Evolutionary conservation across 2,329 filamentous ascomycete genomes (phyloP).

Genomic region (Pseudocercospora musae): DNA sequence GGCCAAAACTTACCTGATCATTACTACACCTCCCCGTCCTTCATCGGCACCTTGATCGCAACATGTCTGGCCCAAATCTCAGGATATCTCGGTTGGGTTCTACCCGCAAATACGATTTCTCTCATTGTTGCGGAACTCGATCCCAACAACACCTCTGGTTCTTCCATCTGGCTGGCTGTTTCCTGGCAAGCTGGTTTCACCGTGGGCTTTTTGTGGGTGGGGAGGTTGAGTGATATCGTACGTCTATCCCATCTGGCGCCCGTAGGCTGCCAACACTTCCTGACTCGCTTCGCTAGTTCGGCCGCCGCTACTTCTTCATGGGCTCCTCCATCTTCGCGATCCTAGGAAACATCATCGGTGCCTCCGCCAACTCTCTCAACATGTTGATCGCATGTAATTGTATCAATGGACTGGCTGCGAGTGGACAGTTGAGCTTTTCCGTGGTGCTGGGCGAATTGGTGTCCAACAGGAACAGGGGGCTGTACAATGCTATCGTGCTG

Average conservation of each 20-base stretch:
- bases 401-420: constrained; percentile 20
- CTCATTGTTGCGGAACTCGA: constrained; percentile 14
- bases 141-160: not conserved
- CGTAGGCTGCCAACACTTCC: no score
- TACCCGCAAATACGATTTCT: constrained; percentile 18
- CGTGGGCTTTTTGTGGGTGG: constrained; percentile 16
- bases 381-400: constrained; percentile 20
- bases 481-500: constrained; percentile 18
- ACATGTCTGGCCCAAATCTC: constrained; percentile 18
- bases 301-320: constrained; percentile 18
- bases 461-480: constrained; percentile 15
- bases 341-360: constrained; percentile 18
- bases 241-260: no score
- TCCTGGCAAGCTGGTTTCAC: constrained; percentile 11
- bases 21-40: constrained; percentile 10
- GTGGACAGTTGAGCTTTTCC: constrained; percentile 19
- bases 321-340: constrained; percentile 13
- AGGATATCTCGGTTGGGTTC: constrained; percentile 16
- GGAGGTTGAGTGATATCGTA: constrained; percentile 11
- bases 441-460: constrained; percentile 21
- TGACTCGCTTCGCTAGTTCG: constrained; percentile 11
- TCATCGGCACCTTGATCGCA: constrained; percentile 15
- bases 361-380: constrained; percentile 14
- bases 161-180: constrained; percentile 17
- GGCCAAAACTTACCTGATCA: constrained; percentile 7